These are phyloP conservation scores for Gossypium davidsonii DNA, from an alignment of 441 rosid species.

Conservation along the genomic window DNA sequence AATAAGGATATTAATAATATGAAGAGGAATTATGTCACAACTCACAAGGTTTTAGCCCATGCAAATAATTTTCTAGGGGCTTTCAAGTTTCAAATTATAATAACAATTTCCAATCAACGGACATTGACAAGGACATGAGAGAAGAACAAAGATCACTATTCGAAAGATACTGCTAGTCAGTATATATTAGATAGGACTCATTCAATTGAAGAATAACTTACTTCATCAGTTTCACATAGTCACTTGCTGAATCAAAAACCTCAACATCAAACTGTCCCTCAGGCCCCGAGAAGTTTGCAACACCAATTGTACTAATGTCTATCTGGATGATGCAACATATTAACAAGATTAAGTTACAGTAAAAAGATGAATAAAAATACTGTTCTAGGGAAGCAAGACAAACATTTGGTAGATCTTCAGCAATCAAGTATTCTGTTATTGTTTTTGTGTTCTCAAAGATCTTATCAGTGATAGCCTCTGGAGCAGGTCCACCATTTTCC, in stretches of 20 bases:
- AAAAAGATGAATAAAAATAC: slow-evolving; percentile 9
- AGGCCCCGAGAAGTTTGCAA: slow-evolving; percentile 58
- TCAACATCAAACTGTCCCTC: slow-evolving; percentile 87
- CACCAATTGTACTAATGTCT: slow-evolving; percentile 64
- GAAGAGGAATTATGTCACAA: neutral
- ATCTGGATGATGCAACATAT: slow-evolving; percentile 42
- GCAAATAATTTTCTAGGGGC: neutral
- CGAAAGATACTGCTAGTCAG: neutral
- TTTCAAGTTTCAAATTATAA: slow-evolving; percentile 1
- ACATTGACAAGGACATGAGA: neutral
- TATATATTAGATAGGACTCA: neutral
- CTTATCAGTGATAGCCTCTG: slow-evolving; percentile 88
- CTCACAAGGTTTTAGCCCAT: neutral
- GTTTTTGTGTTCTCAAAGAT: slow-evolving; percentile 89
- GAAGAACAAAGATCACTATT: neutral
- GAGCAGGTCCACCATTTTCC: slow-evolving; percentile 99
- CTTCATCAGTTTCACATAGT: slow-evolving; percentile 92
- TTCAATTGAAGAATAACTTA: slow-evolving; percentile 32
- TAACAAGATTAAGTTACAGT: neutral
- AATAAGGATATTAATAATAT: neutral
- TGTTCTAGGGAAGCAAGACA: slow-evolving; percentile 20
- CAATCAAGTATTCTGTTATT: slow-evolving; percentile 73
- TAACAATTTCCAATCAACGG: neutral
- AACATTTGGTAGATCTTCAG: slow-evolving; percentile 75
- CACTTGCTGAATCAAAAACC: slow-evolving; percentile 85